A percentile compares a stretch with the other conserved stretches of the same genome.
Conservation (phyloP, 306 rosid genomes). For the Cucumis cinereus region DNA sequence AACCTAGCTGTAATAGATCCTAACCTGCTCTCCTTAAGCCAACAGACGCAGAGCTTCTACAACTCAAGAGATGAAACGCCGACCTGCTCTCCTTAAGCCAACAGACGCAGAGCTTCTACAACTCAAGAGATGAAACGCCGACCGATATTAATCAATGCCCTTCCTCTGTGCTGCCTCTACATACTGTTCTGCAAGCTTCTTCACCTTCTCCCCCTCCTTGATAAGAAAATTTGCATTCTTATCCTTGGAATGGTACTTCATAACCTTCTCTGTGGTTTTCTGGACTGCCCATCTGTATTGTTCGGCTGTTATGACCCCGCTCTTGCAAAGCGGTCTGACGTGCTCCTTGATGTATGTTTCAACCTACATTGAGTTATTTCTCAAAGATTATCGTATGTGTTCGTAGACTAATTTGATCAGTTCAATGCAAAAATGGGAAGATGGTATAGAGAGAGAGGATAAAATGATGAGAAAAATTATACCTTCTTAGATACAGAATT, state of each 20-base stretch:
- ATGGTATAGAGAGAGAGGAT: background rate
- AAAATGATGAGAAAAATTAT: background rate
- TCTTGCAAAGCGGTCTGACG: constrained; percentile 86
- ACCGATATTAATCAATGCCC: constrained; percentile 25
- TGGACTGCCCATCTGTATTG: constrained; percentile 88
- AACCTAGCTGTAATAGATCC: background rate
- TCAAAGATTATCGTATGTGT: background rate
- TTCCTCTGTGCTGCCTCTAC: constrained; percentile 69
- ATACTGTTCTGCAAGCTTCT: constrained; percentile 91
- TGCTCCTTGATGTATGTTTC: constrained; percentile 93
- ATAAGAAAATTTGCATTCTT: constrained; percentile 85
- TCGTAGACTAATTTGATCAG: background rate
- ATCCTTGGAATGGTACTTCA: constrained; percentile 78
- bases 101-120: background rate
- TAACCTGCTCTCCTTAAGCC: background rate
- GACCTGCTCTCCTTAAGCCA: background rate
- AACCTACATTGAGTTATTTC: constrained; percentile 35
- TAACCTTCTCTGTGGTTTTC: constrained; percentile 81
- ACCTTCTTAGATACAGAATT: constrained; percentile 58
- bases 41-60: background rate
- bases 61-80: too few relatives aligned
- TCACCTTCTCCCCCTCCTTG: constrained; percentile 97
- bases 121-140: too few relatives aligned
- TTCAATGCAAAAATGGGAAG: background rate
- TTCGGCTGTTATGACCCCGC: constrained; percentile 75